Evolutionary conservation across 176 grass and related monocot species (phyloP), one percentile per base, ranked within the genome.

Genomic region (Aegilops longissima): DNA sequence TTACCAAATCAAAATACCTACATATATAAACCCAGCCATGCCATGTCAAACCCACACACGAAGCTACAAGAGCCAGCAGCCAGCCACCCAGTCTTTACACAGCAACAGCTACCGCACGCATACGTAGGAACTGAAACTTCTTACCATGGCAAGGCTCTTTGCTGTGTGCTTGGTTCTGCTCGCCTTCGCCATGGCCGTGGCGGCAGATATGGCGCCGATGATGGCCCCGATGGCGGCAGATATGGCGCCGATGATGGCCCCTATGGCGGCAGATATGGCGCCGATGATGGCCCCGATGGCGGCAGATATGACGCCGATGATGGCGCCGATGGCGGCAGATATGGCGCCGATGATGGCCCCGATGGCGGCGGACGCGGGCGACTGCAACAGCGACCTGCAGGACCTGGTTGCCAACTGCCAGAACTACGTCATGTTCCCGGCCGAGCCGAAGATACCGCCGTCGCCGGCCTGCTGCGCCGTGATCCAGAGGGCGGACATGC

Each of bases 401-500:
- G 73, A 79, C 76, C 40, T 93, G 81, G 40, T 84, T 0, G 2
- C 64, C 36, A 84, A 51, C 51, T 90, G 91, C 85, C 14, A 87
- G 68, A 20, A 66, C 34, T 93, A 93, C 31, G 51, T 93, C 4
- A 52, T 23, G 51, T 87, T 90, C 59, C 89, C 77, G 2, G 72
- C 34, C 4, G 70, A 90, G 3, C 89, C 90, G 54, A 88, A 65
- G 80, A 81, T 82, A 61, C 2, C 61, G 10, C 94, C 94, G 6
- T 92, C 91, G 12, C 1, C 16, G 11, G 79, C 61, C 39, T 95
- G 94, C 65, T 93, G 89, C 73, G 4, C 4, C 30, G 81, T 80
- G 76, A 11, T 96, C 16, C 70, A 94, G 73, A 47, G 17, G 5
- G 90, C 24, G 23, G 79, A 97, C 80, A 56, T 97, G 17, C 78